Evolutionary conservation across 2,329 filamentous ascomycete species (phyloP).

Genomic region (Alternaria hordeiaustralica): DNA sequence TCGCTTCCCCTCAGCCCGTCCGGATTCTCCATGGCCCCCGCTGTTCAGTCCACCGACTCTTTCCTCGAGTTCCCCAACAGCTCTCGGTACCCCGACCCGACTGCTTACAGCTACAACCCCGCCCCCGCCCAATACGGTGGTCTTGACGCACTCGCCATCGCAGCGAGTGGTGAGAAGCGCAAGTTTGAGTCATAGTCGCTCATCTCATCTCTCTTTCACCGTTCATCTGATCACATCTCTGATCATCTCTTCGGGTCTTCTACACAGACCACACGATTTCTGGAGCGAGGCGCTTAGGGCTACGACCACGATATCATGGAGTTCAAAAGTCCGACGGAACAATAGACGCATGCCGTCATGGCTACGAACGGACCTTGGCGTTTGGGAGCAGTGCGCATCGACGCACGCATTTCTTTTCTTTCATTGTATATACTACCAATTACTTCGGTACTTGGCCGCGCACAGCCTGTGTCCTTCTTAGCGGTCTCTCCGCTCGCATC

Average conservation of each 20-base stretch:
- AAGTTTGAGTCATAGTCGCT: slow-evolving; percentile 36
- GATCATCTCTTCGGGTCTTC: slow-evolving; percentile 2
- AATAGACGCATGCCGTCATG: slow-evolving; percentile 52
- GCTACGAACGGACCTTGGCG: slow-evolving; percentile 40
- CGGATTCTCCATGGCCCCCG: slow-evolving; percentile 35
- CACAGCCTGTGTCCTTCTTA: background rate
- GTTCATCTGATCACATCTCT: slow-evolving; percentile 3
- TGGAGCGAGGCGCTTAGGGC: slow-evolving; percentile 20
- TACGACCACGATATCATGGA: slow-evolving; percentile 15
- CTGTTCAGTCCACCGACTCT: slow-evolving; percentile 35
- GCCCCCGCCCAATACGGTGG: slow-evolving; percentile 36
- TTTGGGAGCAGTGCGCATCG: slow-evolving; percentile 15
- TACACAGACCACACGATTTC: background rate
- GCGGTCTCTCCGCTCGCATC: slow-evolving; percentile 1
- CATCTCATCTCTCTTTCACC: background rate
- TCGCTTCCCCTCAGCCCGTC: slow-evolving; percentile 37
- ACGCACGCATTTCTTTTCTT: slow-evolving; percentile 18
- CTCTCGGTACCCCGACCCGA: slow-evolving; percentile 43
- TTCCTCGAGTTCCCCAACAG: slow-evolving; percentile 32
- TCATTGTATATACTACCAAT: slow-evolving; percentile 20
- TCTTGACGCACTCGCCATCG: slow-evolving; percentile 47
- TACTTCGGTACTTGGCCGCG: slow-evolving; percentile 6
- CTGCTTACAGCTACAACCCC: slow-evolving; percentile 31
- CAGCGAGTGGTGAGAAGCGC: slow-evolving; percentile 47
- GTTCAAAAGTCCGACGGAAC: slow-evolving; percentile 31